Base-by-base conservation (phyloP, 108 stramenopile species). In the Skeletonema marinoi region DNA sequence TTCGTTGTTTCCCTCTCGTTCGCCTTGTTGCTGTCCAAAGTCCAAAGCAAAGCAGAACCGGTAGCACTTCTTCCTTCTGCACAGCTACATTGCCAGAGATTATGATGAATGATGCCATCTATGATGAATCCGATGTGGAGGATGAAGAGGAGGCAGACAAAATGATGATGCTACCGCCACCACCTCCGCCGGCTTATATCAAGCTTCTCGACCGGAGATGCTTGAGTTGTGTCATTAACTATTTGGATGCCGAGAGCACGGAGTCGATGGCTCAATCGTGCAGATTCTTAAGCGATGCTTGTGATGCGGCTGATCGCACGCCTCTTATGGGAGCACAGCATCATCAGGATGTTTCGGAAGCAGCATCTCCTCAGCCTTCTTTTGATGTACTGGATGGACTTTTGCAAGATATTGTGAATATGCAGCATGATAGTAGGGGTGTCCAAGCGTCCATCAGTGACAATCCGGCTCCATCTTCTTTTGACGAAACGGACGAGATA, bases 141-240 rank as follows among this genome's bases (percentile, higher is more conserved):
- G n/a, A 31, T 0, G 33, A 64, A 1, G 33, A 38, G 10, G n/a
- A 32, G 21, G 16, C 25, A 41, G 35, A 39, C 38, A 6, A 12
- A 17, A 41, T 36, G 29, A 42, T 38, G n/a, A 35, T 36, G 41
- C 65, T 65, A 11, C 32, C 35, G n/a, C 65, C 39, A 16, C 70
- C 70, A 7, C 70, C 70, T 0, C 70, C 70, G 4, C 70, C 70
- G 9, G 60, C 70, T 2, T 60, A 71, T 17, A 61, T 71, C n/a
- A 60, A 71, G 32, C 70, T 71, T 36, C 70, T 71, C 5, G 12
- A 60, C 36, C 70, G 54, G 7, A 21, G 54, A 56, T 56, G 54
- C 25, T n/a, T 56, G 54, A 25, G 25, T 56, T 56, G 21, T 56
- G 54, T 56, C 25, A 56, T 56, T 6, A 56, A 7, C 5, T 10